Conservation (phyloP, 23 red algal genomes). For the Agarophyton chilense region DNA sequence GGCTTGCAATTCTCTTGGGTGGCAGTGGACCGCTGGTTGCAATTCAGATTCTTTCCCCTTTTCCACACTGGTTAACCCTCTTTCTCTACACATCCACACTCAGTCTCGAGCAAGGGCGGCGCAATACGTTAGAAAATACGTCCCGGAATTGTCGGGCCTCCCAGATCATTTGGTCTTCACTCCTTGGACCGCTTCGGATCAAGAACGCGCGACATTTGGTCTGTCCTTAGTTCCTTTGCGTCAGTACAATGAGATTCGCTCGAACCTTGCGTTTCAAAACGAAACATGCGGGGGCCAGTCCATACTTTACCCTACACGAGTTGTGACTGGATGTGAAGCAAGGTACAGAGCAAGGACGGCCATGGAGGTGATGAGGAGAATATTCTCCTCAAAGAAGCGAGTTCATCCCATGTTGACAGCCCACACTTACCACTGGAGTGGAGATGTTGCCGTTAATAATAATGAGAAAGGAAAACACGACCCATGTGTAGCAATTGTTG, state of each 20-base stretch:
- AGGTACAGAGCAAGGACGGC: slow-evolving; percentile 77
- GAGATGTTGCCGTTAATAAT: background rate
- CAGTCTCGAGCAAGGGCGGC: slow-evolving; percentile 57
- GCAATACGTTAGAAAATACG: slow-evolving; percentile 76
- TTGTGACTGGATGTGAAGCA: slow-evolving; percentile 70
- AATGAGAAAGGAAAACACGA: background rate
- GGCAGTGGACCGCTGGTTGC: slow-evolving; percentile 94
- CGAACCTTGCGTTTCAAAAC: background rate
- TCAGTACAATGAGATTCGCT: slow-evolving; percentile 16
- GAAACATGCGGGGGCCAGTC: background rate
- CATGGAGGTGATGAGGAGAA: slow-evolving; percentile 73
- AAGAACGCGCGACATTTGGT: slow-evolving; percentile 25
- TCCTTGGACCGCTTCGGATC: slow-evolving; percentile 77
- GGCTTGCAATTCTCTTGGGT: slow-evolving; percentile 85
- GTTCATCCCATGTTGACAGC: background rate
- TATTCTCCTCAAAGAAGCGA: slow-evolving; percentile 54
- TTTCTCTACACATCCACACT: slow-evolving; percentile 50
- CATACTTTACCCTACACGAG: slow-evolving; percentile 69
- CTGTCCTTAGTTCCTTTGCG: background rate
- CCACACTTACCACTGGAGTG: background rate
- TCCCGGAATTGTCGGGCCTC: slow-evolving; percentile 78
- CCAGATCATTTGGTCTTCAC: slow-evolving; percentile 75
- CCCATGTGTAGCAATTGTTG: background rate
- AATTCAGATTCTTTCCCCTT: slow-evolving; percentile 87
- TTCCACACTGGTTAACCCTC: slow-evolving; percentile 88